Evolutionary conservation across 2,329 filamentous ascomycete species (phyloP).

Genomic region (Penicillium sp.): DNA sequence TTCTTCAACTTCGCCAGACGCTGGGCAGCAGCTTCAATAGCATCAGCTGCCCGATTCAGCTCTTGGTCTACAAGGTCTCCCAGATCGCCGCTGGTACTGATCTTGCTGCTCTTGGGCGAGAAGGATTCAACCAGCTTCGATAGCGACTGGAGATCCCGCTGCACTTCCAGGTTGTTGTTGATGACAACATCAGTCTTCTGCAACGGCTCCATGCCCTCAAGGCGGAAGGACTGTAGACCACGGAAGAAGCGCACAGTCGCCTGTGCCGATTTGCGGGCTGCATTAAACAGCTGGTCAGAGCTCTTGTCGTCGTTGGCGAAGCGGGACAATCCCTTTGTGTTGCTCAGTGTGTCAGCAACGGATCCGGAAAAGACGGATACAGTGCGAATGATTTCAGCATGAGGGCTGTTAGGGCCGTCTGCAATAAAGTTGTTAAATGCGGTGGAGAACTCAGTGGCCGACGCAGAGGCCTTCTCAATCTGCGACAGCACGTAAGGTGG

Average conservation of each 20-base stretch:
- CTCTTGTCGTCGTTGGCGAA: slow-evolving; percentile 96
- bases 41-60: slow-evolving; percentile 88
- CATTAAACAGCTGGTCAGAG: slow-evolving; percentile 77
- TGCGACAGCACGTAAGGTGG: slow-evolving; percentile 93
- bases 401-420: slow-evolving; percentile 86
- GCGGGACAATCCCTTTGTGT: slow-evolving; percentile 90
- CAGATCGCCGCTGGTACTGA: slow-evolving; percentile 77
- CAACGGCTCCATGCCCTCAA: slow-evolving; percentile 84
- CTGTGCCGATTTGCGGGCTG: slow-evolving; percentile 78
- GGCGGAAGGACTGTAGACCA: slow-evolving; percentile 84
- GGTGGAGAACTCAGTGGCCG: slow-evolving; percentile 94
- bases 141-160: slow-evolving; percentile 87
- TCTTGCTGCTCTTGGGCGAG: slow-evolving; percentile 80
- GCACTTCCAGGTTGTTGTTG: slow-evolving; percentile 94
- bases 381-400: slow-evolving; percentile 88
- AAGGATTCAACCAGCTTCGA: slow-evolving; percentile 93
- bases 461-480: slow-evolving; percentile 93
- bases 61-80: slow-evolving; percentile 92
- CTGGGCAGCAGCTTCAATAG: slow-evolving; percentile 87
- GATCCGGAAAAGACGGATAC: slow-evolving; percentile 88
- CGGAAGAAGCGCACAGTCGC: slow-evolving; percentile 95
- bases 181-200: slow-evolving; percentile 97
- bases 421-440: slow-evolving; percentile 99
- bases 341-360: slow-evolving; percentile 89
- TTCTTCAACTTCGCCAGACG: slow-evolving; percentile 89